Percentiles rank a stretch among this genome's conserved stretches.
Conservation (phyloP, 306 rosid species). For the Malus sylvestris region DNA sequence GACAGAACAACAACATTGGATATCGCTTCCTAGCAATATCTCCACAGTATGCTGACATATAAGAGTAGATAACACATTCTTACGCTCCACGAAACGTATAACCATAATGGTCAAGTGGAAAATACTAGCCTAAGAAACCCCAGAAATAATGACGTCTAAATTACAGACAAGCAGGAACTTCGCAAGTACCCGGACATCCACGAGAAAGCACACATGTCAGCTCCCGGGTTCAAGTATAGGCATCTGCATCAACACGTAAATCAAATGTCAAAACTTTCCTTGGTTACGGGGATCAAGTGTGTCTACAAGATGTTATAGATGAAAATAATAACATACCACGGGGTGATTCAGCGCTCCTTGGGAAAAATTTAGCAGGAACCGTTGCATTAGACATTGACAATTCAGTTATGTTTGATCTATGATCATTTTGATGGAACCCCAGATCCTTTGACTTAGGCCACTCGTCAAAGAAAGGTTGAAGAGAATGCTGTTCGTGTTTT, state of each 20-base stretch:
- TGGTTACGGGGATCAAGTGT: not conserved
- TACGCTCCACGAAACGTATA: not conserved
- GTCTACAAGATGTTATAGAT: not conserved
- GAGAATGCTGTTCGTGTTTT: constrained; percentile 44
- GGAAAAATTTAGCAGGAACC: constrained; percentile 22
- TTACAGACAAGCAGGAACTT: not conserved
- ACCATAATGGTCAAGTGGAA: not conserved
- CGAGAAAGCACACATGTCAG: not conserved
- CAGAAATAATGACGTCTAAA: not conserved
- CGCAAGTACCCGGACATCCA: not conserved
- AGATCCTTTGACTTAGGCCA: constrained; percentile 54
- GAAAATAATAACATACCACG: not conserved
- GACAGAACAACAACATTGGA: too few species aligned
- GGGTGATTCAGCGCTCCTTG: constrained; percentile 10
- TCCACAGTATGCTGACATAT: not conserved
- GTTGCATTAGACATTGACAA: constrained; percentile 36
- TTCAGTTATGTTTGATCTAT: constrained; percentile 30
- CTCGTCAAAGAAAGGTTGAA: constrained; percentile 47
- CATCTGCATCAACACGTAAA: constrained; percentile 13
- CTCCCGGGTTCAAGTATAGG: constrained; percentile 12
- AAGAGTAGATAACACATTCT: not conserved
- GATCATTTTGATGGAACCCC: constrained; percentile 27
- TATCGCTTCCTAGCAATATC: not conserved
- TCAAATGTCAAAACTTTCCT: not conserved
- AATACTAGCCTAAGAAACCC: not conserved